Conservation (phyloP, 192 early-diverging fungal species). For the Oehlia diaphana region DNA sequence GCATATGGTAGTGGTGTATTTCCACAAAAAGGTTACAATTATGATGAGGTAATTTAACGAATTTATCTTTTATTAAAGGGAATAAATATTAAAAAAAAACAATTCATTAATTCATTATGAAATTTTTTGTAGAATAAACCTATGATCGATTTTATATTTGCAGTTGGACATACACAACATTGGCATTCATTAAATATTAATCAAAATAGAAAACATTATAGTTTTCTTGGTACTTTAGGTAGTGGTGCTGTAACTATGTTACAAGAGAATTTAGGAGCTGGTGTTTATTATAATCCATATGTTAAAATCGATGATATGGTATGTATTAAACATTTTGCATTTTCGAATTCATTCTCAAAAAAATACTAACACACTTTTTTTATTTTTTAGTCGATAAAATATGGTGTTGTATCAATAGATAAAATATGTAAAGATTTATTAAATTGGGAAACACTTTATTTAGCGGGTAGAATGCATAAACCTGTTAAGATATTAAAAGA, state of each 20-base stretch:
- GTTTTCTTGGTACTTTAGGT: conserved; percentile 73
- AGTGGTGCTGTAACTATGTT: conserved; percentile 68
- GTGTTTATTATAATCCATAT: conserved; percentile 95
- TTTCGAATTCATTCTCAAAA: too few relatives aligned
- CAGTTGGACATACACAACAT: conserved; percentile 90
- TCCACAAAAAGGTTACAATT: conserved; percentile 79
- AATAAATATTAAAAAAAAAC: too few relatives aligned
- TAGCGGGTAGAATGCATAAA: conserved; percentile 97
- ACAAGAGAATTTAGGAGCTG: conserved; percentile 86
- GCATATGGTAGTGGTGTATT: conserved; percentile 97
- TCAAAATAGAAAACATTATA: conserved; percentile 93
- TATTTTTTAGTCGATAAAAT: conserved; percentile 73
- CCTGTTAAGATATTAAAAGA: conserved; percentile 83
- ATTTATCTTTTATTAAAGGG: too few relatives aligned
- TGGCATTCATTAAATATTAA: conserved; percentile 97
- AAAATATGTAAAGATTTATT: conserved; percentile 81
- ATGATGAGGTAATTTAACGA: conserved; percentile 38
- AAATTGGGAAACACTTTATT: conserved; percentile 94
- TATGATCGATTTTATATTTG: conserved; percentile 96
- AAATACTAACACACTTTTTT: too few relatives aligned
- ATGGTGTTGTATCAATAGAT: conserved; percentile 95
- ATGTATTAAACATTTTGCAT: conserved; percentile 17
- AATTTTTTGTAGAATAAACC: conserved; percentile 57
- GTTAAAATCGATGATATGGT: conserved; percentile 85
- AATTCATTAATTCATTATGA: background rate